A percentile compares a stretch with the other conserved stretches of the same genome.
Conservation (phyloP, 2,329 filamentous ascomycete species). For the Beauveria caledonica region DNA sequence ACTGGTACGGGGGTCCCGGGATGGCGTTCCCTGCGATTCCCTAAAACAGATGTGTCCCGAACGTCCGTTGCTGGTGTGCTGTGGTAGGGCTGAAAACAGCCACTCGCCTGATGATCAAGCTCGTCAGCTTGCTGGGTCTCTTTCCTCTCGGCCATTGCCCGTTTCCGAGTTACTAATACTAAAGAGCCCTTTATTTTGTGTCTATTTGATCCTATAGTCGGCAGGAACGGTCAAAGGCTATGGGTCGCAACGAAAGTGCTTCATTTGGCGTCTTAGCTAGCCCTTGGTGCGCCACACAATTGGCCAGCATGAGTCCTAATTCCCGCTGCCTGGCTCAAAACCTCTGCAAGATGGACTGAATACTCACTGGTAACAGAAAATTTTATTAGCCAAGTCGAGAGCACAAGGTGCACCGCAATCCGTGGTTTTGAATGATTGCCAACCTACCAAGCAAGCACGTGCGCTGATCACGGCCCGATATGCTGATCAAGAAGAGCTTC, state of each 20-base stretch:
- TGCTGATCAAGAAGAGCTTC: no score
- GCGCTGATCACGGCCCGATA: no score
- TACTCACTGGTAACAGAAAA: no score
- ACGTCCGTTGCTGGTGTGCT: not conserved
- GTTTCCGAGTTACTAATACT: not conserved
- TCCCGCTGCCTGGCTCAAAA: no score
- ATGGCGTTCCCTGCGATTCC: not conserved
- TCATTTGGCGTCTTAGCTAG: not conserved
- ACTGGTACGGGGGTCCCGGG: constrained; percentile 1
- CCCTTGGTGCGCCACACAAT: not conserved
- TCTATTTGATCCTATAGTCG: no score
- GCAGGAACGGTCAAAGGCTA: not conserved
- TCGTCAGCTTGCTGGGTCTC: not conserved
- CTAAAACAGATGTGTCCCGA: not conserved
- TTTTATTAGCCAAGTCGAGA: no score
- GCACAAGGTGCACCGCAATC: no score
- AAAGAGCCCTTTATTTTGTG: not conserved
- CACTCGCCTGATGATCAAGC: not conserved
- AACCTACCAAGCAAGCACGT: no score
- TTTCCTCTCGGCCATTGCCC: not conserved
- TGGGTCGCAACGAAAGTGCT: not conserved
- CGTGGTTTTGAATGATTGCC: no score
- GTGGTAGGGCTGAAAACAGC: constrained; percentile 1
- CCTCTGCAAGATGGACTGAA: no score
- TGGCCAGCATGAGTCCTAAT: no score